Percentiles rank a stretch among this genome's conserved stretches.
These are phyloP conservation scores for Apophysomyces elegans DNA, from an alignment of 371 early-diverging fungal species.

Conservation along the genomic window DNA sequence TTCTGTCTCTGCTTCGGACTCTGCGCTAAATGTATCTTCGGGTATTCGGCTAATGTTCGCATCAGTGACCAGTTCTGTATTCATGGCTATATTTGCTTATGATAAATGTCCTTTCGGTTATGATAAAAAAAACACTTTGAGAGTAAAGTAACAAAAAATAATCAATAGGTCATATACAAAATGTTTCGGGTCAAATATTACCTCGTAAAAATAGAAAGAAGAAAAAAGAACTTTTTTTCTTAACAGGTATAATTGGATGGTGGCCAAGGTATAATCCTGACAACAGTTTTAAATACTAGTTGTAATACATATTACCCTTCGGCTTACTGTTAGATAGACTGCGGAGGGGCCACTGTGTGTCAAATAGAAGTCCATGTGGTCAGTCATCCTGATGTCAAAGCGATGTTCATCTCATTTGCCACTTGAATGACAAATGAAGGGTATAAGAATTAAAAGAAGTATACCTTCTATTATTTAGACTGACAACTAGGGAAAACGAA, in stretches of 20 bases:
- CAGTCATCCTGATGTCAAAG: slow-evolving; percentile 11
- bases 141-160: background rate
- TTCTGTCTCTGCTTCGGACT: slow-evolving; percentile 23
- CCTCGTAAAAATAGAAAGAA: slow-evolving; percentile 7
- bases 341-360: slow-evolving; percentile 12
- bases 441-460: slow-evolving; percentile 2
- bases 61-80: slow-evolving; percentile 3
- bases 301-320: background rate
- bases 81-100: background rate
- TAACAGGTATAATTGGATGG: slow-evolving; percentile 11
- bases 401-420: slow-evolving; percentile 12
- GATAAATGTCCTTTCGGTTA: slow-evolving; percentile 5
- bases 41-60: slow-evolving; percentile 10
- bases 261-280: slow-evolving; percentile 11
- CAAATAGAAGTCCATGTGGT: slow-evolving; percentile 9
- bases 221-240: background rate
- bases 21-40: slow-evolving; percentile 13
- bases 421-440: slow-evolving; percentile 3
- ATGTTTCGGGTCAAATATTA: background rate
- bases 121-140: background rate
- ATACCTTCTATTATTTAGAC: slow-evolving; percentile 11
- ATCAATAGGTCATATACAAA: slow-evolving; percentile 2
- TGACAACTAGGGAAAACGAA: background rate
- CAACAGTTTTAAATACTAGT: background rate
- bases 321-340: slow-evolving; percentile 9